Percentiles rank a stretch among this genome's conserved stretches.
Conservation (phyloP, 169 alveolate species). For the Cryptosporidium viatorum region DNA sequence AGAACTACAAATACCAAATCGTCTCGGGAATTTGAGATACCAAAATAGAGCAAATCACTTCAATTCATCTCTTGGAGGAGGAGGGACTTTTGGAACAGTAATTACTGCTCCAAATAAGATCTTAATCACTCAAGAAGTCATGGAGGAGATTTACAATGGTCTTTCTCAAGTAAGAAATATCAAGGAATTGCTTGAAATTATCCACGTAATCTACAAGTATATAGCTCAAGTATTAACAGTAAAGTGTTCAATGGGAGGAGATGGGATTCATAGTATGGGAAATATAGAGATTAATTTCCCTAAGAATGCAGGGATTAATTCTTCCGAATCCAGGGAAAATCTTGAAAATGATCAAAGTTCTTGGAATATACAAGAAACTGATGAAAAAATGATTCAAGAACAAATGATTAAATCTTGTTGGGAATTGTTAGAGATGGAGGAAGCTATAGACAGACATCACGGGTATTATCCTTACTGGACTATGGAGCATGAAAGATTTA, state of each 20-base stretch:
- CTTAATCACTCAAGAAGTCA: constrained; percentile 21
- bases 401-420: constrained; percentile 43
- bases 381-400: constrained; percentile 27
- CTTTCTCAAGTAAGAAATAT: constrained; percentile 37
- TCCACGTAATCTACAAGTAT: constrained; percentile 32
- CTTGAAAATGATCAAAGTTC: neutral
- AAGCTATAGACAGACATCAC: constrained; percentile 16
- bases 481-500: constrained; percentile 49
- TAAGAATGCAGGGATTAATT: constrained; percentile 28
- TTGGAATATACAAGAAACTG: neutral
- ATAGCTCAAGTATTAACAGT: neutral
- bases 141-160: constrained; percentile 70
- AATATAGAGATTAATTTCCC: constrained; percentile 39
- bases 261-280: neutral
- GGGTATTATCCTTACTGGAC: constrained; percentile 72
- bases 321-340: neutral
- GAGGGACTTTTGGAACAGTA: neutral
- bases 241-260: constrained; percentile 14
- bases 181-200: constrained; percentile 33
- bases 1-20: constrained; percentile 1
- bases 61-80: neutral
- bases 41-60: neutral
- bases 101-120: neutral
- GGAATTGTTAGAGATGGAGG: constrained; percentile 72
- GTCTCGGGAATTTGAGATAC: neutral